Conservation (phyloP, 2,329 filamentous ascomycete genomes). For the Penicillium sp. region DNA sequence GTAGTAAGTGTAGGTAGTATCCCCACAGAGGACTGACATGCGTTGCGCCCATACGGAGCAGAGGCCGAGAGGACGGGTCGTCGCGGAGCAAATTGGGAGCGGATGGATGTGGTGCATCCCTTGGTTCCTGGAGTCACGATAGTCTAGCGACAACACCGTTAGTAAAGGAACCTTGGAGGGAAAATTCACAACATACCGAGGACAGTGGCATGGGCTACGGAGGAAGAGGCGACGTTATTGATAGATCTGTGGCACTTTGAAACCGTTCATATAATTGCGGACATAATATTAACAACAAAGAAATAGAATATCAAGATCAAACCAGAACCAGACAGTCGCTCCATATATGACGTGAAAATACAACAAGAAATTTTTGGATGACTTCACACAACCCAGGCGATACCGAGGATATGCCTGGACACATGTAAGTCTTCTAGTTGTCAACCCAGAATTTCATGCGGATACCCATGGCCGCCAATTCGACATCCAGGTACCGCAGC, state of each 20-base stretch:
- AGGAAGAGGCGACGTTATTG: too few relatives aligned
- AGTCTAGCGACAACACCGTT: too few relatives aligned
- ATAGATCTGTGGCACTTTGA: not conserved
- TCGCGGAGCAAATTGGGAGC: too few relatives aligned
- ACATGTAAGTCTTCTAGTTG: conserved; percentile 28
- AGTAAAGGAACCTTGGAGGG: too few relatives aligned
- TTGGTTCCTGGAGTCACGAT: too few relatives aligned
- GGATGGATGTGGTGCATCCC: too few relatives aligned
- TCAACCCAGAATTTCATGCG: conserved; percentile 86
- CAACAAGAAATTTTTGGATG: conserved; percentile 15
- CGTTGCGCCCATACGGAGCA: too few relatives aligned
- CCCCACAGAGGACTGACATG: too few relatives aligned
- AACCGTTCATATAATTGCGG: conserved; percentile 8
- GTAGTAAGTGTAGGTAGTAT: too few relatives aligned
- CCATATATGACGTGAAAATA: conserved; percentile 27
- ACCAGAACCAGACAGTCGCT: conserved; percentile 21
- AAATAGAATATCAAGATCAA: conserved; percentile 16
- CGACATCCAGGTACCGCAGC: conserved; percentile 88
- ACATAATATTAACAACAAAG: conserved; percentile 11
- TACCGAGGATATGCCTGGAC: conserved; percentile 2
- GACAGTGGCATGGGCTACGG: not conserved
- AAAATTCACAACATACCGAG: too few relatives aligned
- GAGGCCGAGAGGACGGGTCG: too few relatives aligned
- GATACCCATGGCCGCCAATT: conserved; percentile 93
- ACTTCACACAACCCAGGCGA: conserved; percentile 5